A percentile compares a stretch with the other conserved stretches of the same genome.
Evolutionary conservation across 2,329 filamentous ascomycete genomes (phyloP).

Genomic region (Colletotrichum agaves): DNA sequence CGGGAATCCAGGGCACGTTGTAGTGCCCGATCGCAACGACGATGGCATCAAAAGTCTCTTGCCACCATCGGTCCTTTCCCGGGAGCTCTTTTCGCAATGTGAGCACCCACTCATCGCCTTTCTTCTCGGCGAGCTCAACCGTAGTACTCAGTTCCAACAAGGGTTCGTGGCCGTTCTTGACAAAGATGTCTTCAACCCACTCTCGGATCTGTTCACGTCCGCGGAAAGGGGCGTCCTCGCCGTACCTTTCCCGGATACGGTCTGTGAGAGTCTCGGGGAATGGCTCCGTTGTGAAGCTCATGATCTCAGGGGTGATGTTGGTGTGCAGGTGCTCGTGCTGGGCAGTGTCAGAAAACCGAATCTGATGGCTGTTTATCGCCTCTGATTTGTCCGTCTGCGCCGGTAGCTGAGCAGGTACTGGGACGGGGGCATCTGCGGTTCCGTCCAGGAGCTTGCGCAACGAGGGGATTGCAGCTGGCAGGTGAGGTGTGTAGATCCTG

Average conservation of each 20-base stretch:
- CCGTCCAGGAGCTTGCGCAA: slow-evolving; percentile 51
- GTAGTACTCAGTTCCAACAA: slow-evolving; percentile 63
- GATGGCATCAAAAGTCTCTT: slow-evolving; percentile 53
- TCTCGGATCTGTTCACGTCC: slow-evolving; percentile 65
- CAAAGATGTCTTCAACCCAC: slow-evolving; percentile 57
- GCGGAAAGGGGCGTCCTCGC: slow-evolving; percentile 63
- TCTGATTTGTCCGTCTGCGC: slow-evolving; percentile 51
- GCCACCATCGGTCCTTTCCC: slow-evolving; percentile 52
- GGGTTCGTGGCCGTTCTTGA: slow-evolving; percentile 43
- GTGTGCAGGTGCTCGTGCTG: slow-evolving; percentile 69
- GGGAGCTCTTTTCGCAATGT: slow-evolving; percentile 57
- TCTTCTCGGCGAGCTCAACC: slow-evolving; percentile 63
- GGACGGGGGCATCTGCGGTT: slow-evolving; percentile 55
- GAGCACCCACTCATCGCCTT: slow-evolving; percentile 57
- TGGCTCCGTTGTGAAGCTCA: slow-evolving; percentile 66
- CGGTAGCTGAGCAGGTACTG: slow-evolving; percentile 56
- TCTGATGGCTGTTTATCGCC: slow-evolving; percentile 47
- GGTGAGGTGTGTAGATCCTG: slow-evolving; percentile 49
- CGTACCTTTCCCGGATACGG: slow-evolving; percentile 58
- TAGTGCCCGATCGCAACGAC: slow-evolving; percentile 55
- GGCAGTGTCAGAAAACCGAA: slow-evolving; percentile 62
- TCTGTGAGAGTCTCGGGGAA: slow-evolving; percentile 55
- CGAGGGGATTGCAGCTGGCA: slow-evolving; percentile 45
- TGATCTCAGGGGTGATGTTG: slow-evolving; percentile 65
- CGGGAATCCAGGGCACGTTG: slow-evolving; percentile 52